These are phyloP conservation scores for Apophysomyces ossiformis DNA, from an alignment of 371 early-diverging fungal species.

Conservation along the genomic window DNA sequence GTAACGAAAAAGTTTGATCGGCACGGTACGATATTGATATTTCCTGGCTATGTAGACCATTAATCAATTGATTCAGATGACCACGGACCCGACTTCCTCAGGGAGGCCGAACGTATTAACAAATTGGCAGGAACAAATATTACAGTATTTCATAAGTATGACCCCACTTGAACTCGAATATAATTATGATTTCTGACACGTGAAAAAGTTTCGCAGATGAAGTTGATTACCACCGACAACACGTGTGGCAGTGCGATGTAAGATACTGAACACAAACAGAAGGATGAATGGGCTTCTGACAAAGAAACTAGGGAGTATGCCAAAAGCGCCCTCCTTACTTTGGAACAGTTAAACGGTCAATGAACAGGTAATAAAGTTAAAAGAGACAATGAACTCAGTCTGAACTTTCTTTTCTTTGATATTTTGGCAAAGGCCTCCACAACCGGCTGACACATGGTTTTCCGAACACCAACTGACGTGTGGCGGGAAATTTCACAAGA, in stretches of 20 bases:
- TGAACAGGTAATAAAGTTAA: conserved; percentile 55
- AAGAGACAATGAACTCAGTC: not conserved
- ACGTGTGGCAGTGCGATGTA: conserved; percentile 70
- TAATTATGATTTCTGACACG: not conserved
- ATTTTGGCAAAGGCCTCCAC: conserved; percentile 54
- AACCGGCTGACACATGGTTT: conserved; percentile 71
- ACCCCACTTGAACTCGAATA: not conserved
- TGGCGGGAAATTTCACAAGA: conserved; percentile 65
- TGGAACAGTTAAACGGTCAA: conserved; percentile 63
- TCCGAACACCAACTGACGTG: conserved; percentile 58
- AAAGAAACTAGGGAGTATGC: conserved; percentile 52
- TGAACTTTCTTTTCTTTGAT: not conserved
- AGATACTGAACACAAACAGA: not conserved
- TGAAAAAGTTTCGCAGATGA: conserved; percentile 59
- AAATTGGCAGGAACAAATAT: conserved; percentile 55
- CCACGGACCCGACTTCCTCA: conserved; percentile 55
- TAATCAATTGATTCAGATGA: conserved; percentile 41
- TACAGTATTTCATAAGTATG: conserved; percentile 61
- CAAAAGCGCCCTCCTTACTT: conserved; percentile 61
- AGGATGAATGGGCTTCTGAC: not conserved
- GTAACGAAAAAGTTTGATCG: conserved; percentile 52
- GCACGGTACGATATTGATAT: conserved; percentile 34
- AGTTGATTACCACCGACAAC: conserved; percentile 63
- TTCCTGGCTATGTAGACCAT: not conserved
- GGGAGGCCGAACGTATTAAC: conserved; percentile 59